A percentile compares a stretch with the other conserved stretches of the same genome.
Conservation (phyloP, 75 land plant species). For the Pseudotsuga menziesii region DNA sequence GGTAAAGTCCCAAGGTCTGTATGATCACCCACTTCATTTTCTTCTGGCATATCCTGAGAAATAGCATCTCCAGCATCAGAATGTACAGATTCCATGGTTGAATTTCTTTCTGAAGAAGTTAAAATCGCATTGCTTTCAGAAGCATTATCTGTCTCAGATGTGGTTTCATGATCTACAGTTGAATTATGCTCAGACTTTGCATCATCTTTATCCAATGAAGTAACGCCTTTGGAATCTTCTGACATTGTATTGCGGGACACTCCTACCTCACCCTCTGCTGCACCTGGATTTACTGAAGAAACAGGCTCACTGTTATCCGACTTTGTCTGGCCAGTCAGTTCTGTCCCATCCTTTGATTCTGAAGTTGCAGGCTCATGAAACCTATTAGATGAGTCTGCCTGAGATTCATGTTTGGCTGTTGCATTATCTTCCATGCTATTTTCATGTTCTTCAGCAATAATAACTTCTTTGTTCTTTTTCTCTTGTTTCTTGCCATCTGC, state of each 20-base stretch:
- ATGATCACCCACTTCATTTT: conserved; percentile 25
- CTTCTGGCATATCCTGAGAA: conserved; percentile 17
- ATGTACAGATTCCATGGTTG: neutral
- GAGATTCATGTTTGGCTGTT: conserved; percentile 2
- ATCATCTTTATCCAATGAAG: neutral
- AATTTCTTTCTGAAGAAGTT: neutral
- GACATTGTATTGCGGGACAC: neutral
- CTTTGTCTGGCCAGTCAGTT: neutral
- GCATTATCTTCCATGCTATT: neutral
- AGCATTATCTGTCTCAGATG: neutral
- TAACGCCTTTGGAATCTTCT: neutral
- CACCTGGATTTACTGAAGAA: neutral
- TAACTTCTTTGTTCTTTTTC: neutral
- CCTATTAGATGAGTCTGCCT: neutral
- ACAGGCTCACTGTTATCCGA: neutral
- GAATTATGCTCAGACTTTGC: neutral
- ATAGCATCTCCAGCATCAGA: conserved; percentile 12
- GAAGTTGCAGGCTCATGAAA: neutral
- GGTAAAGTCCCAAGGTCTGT: conserved; percentile 39
- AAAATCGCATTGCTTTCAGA: neutral
- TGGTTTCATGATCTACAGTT: neutral
- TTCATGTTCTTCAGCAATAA: conserved; percentile 1
- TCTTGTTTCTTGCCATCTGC: conserved; percentile 6
- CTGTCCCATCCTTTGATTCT: neutral
- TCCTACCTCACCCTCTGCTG: neutral